Base-by-base conservation (phyloP, 345 rosid genomes). In the Erysimum cheiranthoides region DNA sequence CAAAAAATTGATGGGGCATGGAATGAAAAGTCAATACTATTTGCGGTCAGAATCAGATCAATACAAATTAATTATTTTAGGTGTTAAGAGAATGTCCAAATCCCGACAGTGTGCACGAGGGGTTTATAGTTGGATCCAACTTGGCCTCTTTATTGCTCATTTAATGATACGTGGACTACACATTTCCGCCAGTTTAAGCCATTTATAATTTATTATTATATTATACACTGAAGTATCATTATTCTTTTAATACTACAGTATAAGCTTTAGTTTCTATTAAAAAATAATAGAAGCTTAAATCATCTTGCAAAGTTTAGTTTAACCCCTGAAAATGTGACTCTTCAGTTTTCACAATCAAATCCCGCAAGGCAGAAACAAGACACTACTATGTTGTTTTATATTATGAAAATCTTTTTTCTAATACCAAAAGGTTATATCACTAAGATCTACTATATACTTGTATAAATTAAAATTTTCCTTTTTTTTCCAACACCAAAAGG, bases 81-180 rank as follows among this genome's bases (percentile, higher is more conserved):
- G 25, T 65, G 52, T 21, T 12, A 68, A 50, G 70, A 76, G 80
- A 76, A 76, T 76, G 80, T 70, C 80, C 70, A 62, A 54, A 76
- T 53, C 65, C 80, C 80, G 80, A 76, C 80, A 76, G 73, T 69
- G 71, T 70, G 71, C 71, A 76, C 80, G 80, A 63, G 80, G 75
- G 75, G 71, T 62, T 76, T 76, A n/a, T n/a, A 54, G 75, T 76
- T 76, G 80, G 75, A 76, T 76, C 75, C 80, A 76, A 35, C 80
- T 77, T 57, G 80, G 71, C 76, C 52, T 70, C 76, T 77, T 77
- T 45, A 77, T 54, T 77, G 66, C 71, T 76, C 75, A 70, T 70
- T 76, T 36, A 77, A 35, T 61, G 66, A 18, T 60, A 68, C 62
- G 63, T 76, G 79, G 72, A 68, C 68, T 75, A 60, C 69, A 75